Percentiles rank a stretch among this genome's conserved stretches.
Evolutionary conservation across 2,329 filamentous ascomycete species (phyloP).

Genomic region (Calonectria multiphialidica): DNA sequence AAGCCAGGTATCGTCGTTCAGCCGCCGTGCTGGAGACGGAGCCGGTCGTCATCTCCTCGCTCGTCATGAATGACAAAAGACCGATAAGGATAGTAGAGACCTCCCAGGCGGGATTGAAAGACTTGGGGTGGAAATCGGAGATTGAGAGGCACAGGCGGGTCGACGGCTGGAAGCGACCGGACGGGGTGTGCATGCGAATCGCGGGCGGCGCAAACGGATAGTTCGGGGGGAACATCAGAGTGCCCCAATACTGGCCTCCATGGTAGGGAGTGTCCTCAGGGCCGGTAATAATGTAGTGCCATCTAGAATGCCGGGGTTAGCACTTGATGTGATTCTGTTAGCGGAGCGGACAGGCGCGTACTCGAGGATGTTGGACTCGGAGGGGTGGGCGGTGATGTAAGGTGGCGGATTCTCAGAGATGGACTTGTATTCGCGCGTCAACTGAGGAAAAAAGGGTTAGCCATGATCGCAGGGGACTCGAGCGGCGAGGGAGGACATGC

Average conservation of each 20-base stretch:
- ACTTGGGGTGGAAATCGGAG: slow-evolving; percentile 97
- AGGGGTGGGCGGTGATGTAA: slow-evolving; percentile 90
- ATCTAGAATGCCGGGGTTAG: slow-evolving; percentile 61
- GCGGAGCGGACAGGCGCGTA: slow-evolving; percentile 55
- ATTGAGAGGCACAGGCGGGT: slow-evolving; percentile 95
- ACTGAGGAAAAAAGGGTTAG: slow-evolving; percentile 52
- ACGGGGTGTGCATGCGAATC: slow-evolving; percentile 99
- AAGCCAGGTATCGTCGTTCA: slow-evolving; percentile 84
- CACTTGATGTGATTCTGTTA: neutral
- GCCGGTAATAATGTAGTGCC: slow-evolving; percentile 96
- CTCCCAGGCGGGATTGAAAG: slow-evolving; percentile 98
- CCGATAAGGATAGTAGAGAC: slow-evolving; percentile 97
- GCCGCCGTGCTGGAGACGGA: slow-evolving; percentile 81
- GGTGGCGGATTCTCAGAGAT: slow-evolving; percentile 83
- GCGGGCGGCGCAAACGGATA: slow-evolving; percentile 98
- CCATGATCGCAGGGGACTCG: neutral
- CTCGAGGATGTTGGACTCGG: slow-evolving; percentile 93
- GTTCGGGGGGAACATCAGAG: slow-evolving; percentile 92
- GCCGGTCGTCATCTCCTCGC: slow-evolving; percentile 98
- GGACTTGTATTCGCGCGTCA: slow-evolving; percentile 73
- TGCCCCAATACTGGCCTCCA: slow-evolving; percentile 98
- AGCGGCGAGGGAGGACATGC: slow-evolving; percentile 56
- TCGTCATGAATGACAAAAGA: slow-evolving; percentile 96
- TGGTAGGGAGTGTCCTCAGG: slow-evolving; percentile 95
- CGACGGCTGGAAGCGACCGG: slow-evolving; percentile 93